Evolutionary conservation across 1,284 basidiomycete species (phyloP).

Genomic region (Somion occarium): DNA sequence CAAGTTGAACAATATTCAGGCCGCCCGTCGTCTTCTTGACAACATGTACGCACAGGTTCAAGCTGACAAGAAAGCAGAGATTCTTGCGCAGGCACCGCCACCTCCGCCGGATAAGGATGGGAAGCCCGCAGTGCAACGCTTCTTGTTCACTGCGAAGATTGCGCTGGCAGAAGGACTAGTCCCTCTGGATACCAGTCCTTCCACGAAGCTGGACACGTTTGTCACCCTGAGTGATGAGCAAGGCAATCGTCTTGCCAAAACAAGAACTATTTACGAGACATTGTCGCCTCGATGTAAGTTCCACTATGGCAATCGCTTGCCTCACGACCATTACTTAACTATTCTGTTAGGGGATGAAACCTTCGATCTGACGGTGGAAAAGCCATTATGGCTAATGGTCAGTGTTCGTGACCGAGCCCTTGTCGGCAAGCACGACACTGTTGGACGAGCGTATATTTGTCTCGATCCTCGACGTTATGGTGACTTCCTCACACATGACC

Average conservation of each 20-base stretch:
- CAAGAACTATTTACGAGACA: conserved; percentile 92
- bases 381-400: conserved; percentile 92
- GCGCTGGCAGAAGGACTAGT: conserved; percentile 84
- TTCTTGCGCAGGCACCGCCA: conserved; percentile 53
- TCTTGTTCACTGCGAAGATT: conserved; percentile 93
- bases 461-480: conserved; percentile 87
- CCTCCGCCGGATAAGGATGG: conserved; percentile 62
- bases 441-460: conserved; percentile 90
- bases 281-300: conserved; percentile 81
- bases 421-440: conserved; percentile 86
- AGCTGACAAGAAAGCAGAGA: conserved; percentile 82
- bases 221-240: conserved; percentile 77
- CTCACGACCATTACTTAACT: conserved; percentile 8
- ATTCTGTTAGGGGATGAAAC: conserved; percentile 82
- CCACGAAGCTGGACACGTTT: conserved; percentile 81
- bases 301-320: conserved; percentile 1
- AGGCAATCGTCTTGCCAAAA: conserved; percentile 90
- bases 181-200: conserved; percentile 66
- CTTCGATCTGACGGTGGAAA: conserved; percentile 90
- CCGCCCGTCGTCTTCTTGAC: conserved; percentile 86
- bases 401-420: conserved; percentile 89
- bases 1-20: conserved; percentile 97
- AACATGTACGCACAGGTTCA: conserved; percentile 91
- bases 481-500: conserved; percentile 87
- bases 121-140: conserved; percentile 48